phyloP scores from a whole-genome alignment of 768 basidiomycete species.

The Podaxis pistillaris region DNA sequence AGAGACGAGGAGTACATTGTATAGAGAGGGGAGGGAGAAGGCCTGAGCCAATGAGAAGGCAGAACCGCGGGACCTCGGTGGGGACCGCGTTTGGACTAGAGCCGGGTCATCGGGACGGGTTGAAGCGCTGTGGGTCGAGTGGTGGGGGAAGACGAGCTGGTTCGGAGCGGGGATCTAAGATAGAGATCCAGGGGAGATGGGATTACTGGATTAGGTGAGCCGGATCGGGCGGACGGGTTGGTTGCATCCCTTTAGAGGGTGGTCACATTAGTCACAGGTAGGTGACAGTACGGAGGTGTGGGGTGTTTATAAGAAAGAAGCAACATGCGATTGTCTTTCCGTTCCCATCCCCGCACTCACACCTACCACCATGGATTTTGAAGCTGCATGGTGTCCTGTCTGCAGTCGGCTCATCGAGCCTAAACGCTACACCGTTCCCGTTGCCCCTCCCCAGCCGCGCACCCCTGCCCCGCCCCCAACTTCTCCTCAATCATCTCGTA shows the following conservation, averaged over 20 bases:
- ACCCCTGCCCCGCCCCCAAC: slow-evolving; percentile 38
- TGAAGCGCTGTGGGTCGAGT: not conserved
- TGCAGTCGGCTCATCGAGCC: slow-evolving; percentile 80
- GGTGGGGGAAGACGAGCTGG: slow-evolving; percentile 8
- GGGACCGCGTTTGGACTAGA: slow-evolving; percentile 12
- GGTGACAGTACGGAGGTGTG: not conserved
- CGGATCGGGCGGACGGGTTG: slow-evolving; percentile 13
- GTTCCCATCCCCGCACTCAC: slow-evolving; percentile 6
- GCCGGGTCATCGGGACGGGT: slow-evolving; percentile 11
- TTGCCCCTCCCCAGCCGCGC: slow-evolving; percentile 27
- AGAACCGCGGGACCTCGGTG: slow-evolving; percentile 28
- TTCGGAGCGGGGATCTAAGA: slow-evolving; percentile 8
- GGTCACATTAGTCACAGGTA: slow-evolving; percentile 13
- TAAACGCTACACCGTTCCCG: slow-evolving; percentile 60
- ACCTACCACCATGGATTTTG: slow-evolving; percentile 43
- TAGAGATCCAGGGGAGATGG: slow-evolving; percentile 16
- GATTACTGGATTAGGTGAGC: slow-evolving; percentile 1
- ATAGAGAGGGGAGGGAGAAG: slow-evolving; percentile 11
- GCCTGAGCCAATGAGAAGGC: slow-evolving; percentile 14
- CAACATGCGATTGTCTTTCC: slow-evolving; percentile 14
- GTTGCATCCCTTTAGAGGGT: not conserved
- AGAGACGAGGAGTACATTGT: not conserved
- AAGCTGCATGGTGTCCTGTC: slow-evolving; percentile 78
- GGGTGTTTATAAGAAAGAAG: slow-evolving; percentile 27
- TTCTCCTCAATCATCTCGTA: slow-evolving; percentile 38